Percentiles rank a stretch among this genome's conserved stretches.
Evolutionary conservation across 140 eudicot species (phyloP).

Genomic region (Ambrosia hybrid): DNA sequence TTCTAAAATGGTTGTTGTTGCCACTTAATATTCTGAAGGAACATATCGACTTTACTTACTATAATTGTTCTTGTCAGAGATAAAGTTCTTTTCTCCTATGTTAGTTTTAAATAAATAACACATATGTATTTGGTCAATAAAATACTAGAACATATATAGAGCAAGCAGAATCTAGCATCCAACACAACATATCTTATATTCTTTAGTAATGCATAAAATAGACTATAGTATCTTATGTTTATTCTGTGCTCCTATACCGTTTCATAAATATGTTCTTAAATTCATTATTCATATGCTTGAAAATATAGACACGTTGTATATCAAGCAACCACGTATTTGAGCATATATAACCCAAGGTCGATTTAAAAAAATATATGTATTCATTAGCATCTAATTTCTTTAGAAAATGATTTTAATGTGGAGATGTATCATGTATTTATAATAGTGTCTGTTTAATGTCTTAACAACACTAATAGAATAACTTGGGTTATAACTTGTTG

Average conservation of each 20-base stretch:
- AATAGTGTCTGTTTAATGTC: background rate
- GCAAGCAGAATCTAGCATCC: background rate
- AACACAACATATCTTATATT: background rate
- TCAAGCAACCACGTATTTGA: too few relatives aligned
- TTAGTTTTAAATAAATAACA: background rate
- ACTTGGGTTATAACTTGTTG: background rate
- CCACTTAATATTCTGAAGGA: background rate
- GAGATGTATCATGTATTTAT: too few relatives aligned
- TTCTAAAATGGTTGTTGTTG: too few relatives aligned
- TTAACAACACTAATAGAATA: background rate
- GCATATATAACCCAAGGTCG: too few relatives aligned
- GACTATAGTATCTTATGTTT: background rate
- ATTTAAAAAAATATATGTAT: too few relatives aligned
- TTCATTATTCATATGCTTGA: too few relatives aligned
- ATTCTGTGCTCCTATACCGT: background rate
- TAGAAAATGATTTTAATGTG: too few relatives aligned
- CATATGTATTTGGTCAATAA: background rate
- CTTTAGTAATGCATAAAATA: background rate
- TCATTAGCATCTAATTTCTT: too few relatives aligned
- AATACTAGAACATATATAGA: background rate
- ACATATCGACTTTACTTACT: background rate
- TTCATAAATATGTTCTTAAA: too few relatives aligned
- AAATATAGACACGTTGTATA: too few relatives aligned
- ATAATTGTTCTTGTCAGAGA: background rate
- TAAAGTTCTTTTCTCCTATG: background rate